Conservation (phyloP, 176 grass and related monocot species). For the Phoenix dactylifera region DNA sequence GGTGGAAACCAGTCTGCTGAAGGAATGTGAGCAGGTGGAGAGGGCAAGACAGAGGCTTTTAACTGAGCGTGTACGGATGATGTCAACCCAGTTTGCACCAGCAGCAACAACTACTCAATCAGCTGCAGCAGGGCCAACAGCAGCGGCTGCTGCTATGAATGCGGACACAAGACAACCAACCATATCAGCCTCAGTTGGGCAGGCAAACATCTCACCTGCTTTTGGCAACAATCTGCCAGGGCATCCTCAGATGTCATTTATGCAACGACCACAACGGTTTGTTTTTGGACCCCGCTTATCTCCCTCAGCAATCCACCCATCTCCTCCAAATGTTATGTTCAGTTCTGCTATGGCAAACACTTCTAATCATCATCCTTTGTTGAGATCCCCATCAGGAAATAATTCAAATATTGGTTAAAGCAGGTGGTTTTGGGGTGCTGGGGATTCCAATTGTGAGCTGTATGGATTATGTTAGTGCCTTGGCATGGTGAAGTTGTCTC, state of each 20-base stretch:
- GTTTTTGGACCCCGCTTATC: constrained; percentile 58
- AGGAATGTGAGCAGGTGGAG: constrained; percentile 93
- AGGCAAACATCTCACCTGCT: constrained; percentile 19
- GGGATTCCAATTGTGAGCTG: constrained; percentile 10
- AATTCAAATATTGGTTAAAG: constrained; percentile 57
- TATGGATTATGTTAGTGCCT: background rate
- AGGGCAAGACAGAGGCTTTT: constrained; percentile 54
- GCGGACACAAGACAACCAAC: constrained; percentile 30
- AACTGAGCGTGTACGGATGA: constrained; percentile 40
- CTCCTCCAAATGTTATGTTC: constrained; percentile 47
- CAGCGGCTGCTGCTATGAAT: constrained; percentile 19
- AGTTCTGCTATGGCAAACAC: constrained; percentile 33
- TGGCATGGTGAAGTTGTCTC: background rate
- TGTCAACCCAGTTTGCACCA: constrained; percentile 26
- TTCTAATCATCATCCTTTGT: constrained; percentile 51
- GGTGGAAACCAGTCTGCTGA: constrained; percentile 81
- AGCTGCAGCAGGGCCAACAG: constrained; percentile 9
- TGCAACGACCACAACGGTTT: constrained; percentile 64
- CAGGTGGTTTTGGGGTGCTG: constrained; percentile 1
- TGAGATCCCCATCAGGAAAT: constrained; percentile 62
- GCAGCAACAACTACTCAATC: constrained; percentile 21
- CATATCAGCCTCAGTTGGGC: constrained; percentile 24
- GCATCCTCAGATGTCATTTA: constrained; percentile 48
- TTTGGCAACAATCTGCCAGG: constrained; percentile 32
- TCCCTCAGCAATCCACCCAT: constrained; percentile 46